A percentile compares a stretch with the other conserved stretches of the same genome.
phyloP scores from a whole-genome alignment of 1,139 yeast species.

The Williopsis jadinii region DNA sequence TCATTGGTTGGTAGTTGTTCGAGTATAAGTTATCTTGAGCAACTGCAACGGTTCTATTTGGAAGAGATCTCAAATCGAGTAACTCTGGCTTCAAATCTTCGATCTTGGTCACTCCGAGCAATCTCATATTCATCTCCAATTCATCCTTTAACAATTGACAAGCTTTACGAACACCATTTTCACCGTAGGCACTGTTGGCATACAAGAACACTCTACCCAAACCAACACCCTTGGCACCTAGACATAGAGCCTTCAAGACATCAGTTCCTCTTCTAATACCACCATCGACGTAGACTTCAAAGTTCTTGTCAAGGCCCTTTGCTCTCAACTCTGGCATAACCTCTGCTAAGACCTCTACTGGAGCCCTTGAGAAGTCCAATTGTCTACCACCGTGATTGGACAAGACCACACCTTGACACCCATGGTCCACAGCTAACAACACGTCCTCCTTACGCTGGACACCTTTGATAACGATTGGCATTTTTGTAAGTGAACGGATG shows the following conservation, averaged over 20 bases:
- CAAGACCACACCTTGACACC: slow-evolving; percentile 65
- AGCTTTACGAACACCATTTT: slow-evolving; percentile 71
- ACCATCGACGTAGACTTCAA: slow-evolving; percentile 44
- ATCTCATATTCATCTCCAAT: slow-evolving; percentile 80
- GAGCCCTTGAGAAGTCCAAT: slow-evolving; percentile 59
- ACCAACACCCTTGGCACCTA: slow-evolving; percentile 75
- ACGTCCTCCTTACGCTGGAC: slow-evolving; percentile 65
- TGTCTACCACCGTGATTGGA: slow-evolving; percentile 78
- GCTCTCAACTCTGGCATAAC: slow-evolving; percentile 48
- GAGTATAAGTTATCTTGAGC: slow-evolving; percentile 41
- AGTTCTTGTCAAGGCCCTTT: slow-evolving; percentile 30
- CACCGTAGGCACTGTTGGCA: slow-evolving; percentile 69
- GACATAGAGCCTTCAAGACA: slow-evolving; percentile 57
- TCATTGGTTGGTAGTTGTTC: slow-evolving; percentile 34
- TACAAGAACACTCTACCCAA: slow-evolving; percentile 67
- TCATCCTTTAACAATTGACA: slow-evolving; percentile 77
- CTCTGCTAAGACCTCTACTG: slow-evolving; percentile 62
- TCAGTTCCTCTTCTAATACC: slow-evolving; percentile 63
- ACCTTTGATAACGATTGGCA: slow-evolving; percentile 56
- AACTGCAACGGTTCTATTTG: slow-evolving; percentile 33
- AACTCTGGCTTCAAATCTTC: slow-evolving; percentile 52
- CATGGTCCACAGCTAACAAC: slow-evolving; percentile 58
- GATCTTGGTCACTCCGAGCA: slow-evolving; percentile 67
- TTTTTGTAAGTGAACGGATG: slow-evolving; percentile 33
- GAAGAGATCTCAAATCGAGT: slow-evolving; percentile 35